phyloP scores from a whole-genome alignment of 345 rosid genomes.

The Kandelia obovata region DNA sequence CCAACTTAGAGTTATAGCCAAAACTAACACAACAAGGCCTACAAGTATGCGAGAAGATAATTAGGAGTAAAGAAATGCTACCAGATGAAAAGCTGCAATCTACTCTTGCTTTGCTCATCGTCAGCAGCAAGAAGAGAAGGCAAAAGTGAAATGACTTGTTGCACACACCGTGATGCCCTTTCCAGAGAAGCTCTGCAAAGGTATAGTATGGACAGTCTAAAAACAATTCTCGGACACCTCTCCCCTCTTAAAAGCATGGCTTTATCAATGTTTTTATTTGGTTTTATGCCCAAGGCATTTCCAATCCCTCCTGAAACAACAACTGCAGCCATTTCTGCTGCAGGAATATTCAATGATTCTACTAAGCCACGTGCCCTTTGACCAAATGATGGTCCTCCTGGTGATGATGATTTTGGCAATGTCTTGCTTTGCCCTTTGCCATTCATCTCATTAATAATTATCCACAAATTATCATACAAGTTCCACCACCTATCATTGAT shows the following conservation, averaged over 20 bases:
- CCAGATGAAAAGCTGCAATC: constrained; percentile 90
- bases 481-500: constrained; percentile 76
- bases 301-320: constrained; percentile 96
- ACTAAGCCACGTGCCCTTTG: constrained; percentile 97
- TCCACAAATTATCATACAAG: constrained; percentile 84
- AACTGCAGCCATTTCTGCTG: constrained; percentile 98
- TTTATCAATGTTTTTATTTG: constrained; percentile 71
- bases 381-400: constrained; percentile 71
- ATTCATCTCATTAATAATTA: constrained; percentile 65
- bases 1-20: constrained; percentile 1
- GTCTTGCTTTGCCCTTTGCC: constrained; percentile 79
- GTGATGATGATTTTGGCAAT: constrained; percentile 47
- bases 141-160: constrained; percentile 71
- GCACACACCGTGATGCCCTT: constrained; percentile 84
- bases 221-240: constrained; percentile 83
- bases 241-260: constrained; percentile 96
- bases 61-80: constrained; percentile 22
- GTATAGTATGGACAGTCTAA: constrained; percentile 76
- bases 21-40: background rate
- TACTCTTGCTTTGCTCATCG: constrained; percentile 88
- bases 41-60: background rate
- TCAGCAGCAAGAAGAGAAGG: constrained; percentile 70
- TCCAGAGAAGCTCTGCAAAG: constrained; percentile 78
- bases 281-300: constrained; percentile 80
- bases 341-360: constrained; percentile 92